phyloP scores from a whole-genome alignment of 2,329 filamentous ascomycete genomes.

The Microdochium bolleyi region DNA sequence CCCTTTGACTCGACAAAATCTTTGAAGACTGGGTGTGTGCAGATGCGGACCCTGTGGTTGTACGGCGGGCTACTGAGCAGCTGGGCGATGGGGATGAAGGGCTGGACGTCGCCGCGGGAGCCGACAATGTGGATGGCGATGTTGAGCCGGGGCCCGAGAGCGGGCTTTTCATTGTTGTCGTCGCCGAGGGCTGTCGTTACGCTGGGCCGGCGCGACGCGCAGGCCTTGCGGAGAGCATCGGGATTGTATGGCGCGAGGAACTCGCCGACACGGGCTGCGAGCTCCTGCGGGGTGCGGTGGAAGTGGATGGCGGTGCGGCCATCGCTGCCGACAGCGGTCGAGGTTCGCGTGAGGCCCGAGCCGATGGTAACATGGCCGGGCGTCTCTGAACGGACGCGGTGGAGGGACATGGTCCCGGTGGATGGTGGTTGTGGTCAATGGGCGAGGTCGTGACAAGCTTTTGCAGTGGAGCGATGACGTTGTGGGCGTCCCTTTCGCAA shows the following conservation, averaged over 20 bases:
- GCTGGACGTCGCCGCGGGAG: conserved; percentile 53
- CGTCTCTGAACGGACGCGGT: background rate
- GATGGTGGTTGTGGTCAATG: background rate
- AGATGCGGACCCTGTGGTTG: conserved; percentile 48
- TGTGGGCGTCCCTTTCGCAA: too few relatives aligned
- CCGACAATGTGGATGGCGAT: conserved; percentile 56
- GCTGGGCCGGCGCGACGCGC: conserved; percentile 43
- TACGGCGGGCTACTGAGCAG: conserved; percentile 42
- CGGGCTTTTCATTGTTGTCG: conserved; percentile 15
- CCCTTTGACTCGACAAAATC: conserved; percentile 45
- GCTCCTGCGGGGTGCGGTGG: conserved; percentile 57
- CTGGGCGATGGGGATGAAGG: conserved; percentile 49
- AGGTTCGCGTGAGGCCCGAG: background rate
- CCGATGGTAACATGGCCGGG: background rate
- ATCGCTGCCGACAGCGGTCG: conserved; percentile 38
- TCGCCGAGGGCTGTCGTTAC: conserved; percentile 46
- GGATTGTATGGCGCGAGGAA: background rate
- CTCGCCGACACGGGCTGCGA: conserved; percentile 54
- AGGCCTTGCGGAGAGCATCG: background rate
- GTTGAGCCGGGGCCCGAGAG: conserved; percentile 38
- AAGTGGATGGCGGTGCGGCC: conserved; percentile 76
- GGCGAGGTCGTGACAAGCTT: background rate
- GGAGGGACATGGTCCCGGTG: background rate
- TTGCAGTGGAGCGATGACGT: too few relatives aligned
- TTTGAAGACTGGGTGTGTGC: conserved; percentile 49